These are phyloP conservation scores for Metschnikowia amazonensis DNA, from an alignment of 805 yeast species.

Conservation along the genomic window DNA sequence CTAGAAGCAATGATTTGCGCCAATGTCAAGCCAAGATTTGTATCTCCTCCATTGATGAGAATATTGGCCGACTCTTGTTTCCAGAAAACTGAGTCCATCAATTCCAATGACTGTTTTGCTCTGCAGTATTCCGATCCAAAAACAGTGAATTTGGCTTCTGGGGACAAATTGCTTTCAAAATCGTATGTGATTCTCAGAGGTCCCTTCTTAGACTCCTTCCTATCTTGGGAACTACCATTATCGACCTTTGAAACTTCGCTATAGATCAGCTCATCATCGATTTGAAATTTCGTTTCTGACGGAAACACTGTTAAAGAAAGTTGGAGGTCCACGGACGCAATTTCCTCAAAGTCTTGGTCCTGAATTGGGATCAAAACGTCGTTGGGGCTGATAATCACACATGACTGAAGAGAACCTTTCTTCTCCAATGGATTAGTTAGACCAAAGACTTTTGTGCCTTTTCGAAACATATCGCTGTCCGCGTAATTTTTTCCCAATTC, in stretches of 20 bases:
- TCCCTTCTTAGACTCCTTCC: not conserved
- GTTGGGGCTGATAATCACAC: conserved; percentile 51
- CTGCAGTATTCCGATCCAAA: conserved; percentile 36
- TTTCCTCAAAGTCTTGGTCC: conserved; percentile 20
- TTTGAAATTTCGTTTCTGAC: conserved; percentile 7
- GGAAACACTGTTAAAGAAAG: conserved; percentile 16
- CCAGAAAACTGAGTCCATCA: conserved; percentile 19
- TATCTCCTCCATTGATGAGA: conserved; percentile 43
- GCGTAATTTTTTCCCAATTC: conserved; percentile 49
- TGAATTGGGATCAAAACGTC: conserved; percentile 27
- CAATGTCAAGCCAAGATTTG: conserved; percentile 34
- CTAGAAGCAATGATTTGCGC: conserved; percentile 32
- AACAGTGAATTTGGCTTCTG: conserved; percentile 31
- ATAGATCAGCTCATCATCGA: conserved; percentile 9
- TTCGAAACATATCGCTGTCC: conserved; percentile 28
- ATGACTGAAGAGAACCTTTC: conserved; percentile 56
- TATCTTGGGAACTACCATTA: not conserved
- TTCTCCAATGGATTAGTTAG: conserved; percentile 47
- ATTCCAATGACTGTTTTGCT: conserved; percentile 33
- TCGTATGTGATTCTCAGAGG: conserved; percentile 6
- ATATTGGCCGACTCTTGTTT: conserved; percentile 24
- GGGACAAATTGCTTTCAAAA: conserved; percentile 19
- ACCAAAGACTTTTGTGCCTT: conserved; percentile 68
- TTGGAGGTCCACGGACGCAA: conserved; percentile 23
- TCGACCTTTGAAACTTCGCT: not conserved